phyloP scores from a whole-genome alignment of 2,329 filamentous ascomycete species.

The Penicillium sp. region DNA sequence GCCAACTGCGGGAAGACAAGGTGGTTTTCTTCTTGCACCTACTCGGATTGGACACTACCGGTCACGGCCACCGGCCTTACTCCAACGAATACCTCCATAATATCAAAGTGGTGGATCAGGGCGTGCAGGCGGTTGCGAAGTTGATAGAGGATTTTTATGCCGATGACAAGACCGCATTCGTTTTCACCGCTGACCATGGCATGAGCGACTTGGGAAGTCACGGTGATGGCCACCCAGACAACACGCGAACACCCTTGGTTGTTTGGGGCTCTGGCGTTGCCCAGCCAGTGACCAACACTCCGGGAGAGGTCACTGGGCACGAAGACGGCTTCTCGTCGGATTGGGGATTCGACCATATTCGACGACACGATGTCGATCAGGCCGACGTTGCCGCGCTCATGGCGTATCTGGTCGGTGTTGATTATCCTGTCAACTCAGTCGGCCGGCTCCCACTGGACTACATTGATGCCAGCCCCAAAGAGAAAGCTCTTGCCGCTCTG shows the following conservation, averaged over 20 bases:
- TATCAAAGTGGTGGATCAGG: constrained; percentile 88
- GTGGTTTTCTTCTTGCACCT: constrained; percentile 93
- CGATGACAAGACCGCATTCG: constrained; percentile 81
- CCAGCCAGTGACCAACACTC: constrained; percentile 60
- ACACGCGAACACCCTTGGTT: constrained; percentile 89
- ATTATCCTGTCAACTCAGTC: constrained; percentile 94
- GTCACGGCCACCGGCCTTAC: constrained; percentile 83
- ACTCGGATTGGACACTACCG: constrained; percentile 85
- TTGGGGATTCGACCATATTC: constrained; percentile 77
- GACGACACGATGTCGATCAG: constrained; percentile 86
- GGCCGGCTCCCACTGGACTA: constrained; percentile 86
- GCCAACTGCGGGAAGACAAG: constrained; percentile 74
- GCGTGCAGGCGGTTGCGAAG: constrained; percentile 77
- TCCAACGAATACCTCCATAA: constrained; percentile 94
- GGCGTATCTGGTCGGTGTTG: constrained; percentile 82
- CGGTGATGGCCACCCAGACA: constrained; percentile 94
- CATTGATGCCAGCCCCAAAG: constrained; percentile 65
- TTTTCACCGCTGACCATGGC: constrained; percentile 96
- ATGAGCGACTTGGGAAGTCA: constrained; percentile 99
- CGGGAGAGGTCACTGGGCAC: constrained; percentile 69
- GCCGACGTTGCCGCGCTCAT: constrained; percentile 94
- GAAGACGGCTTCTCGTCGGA: constrained; percentile 83
- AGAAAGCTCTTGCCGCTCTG: constrained; percentile 80
- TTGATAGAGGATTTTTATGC: constrained; percentile 82
- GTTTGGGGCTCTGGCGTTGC: constrained; percentile 91